A percentile compares a stretch with the other conserved stretches of the same genome.
These are phyloP conservation scores for Psilocybe azurescens DNA, from an alignment of 768 basidiomycete species.

Conservation along the genomic window DNA sequence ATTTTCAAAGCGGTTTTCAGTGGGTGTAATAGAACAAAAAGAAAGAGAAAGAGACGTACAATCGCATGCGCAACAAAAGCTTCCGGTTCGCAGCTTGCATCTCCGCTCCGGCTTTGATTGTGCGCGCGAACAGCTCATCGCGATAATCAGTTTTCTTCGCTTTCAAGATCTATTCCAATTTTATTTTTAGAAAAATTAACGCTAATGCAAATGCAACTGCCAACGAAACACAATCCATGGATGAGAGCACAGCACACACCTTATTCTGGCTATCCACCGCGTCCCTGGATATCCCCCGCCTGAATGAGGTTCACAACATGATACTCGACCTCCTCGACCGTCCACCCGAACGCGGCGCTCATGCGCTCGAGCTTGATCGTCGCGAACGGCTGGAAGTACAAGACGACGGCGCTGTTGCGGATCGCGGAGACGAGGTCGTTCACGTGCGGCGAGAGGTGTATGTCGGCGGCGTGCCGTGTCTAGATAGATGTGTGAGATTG, in stretches of 20 bases:
- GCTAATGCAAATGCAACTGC: too few relatives aligned
- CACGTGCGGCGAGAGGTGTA: slow-evolving; percentile 78
- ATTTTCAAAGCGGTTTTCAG: background rate
- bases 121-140: slow-evolving; percentile 74
- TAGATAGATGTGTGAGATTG: slow-evolving; percentile 29
- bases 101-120: slow-evolving; percentile 73
- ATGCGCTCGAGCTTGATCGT: slow-evolving; percentile 85
- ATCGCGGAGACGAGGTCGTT: slow-evolving; percentile 68
- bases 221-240: background rate
- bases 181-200: background rate
- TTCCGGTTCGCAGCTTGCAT: slow-evolving; percentile 79
- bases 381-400: slow-evolving; percentile 92
- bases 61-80: slow-evolving; percentile 78
- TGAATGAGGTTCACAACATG: slow-evolving; percentile 83
- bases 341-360: slow-evolving; percentile 87
- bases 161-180: slow-evolving; percentile 64
- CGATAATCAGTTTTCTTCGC: slow-evolving; percentile 84
- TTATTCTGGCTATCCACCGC: slow-evolving; percentile 92
- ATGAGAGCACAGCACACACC: slow-evolving; percentile 40
- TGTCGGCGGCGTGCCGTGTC: slow-evolving; percentile 80
- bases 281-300: slow-evolving; percentile 75
- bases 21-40: background rate
- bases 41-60: slow-evolving; percentile 57
- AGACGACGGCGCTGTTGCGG: slow-evolving; percentile 76
- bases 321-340: slow-evolving; percentile 68